These are phyloP conservation scores for Monotropa hypopitys DNA, from an alignment of 179 eudicot species.

Conservation along the genomic window DNA sequence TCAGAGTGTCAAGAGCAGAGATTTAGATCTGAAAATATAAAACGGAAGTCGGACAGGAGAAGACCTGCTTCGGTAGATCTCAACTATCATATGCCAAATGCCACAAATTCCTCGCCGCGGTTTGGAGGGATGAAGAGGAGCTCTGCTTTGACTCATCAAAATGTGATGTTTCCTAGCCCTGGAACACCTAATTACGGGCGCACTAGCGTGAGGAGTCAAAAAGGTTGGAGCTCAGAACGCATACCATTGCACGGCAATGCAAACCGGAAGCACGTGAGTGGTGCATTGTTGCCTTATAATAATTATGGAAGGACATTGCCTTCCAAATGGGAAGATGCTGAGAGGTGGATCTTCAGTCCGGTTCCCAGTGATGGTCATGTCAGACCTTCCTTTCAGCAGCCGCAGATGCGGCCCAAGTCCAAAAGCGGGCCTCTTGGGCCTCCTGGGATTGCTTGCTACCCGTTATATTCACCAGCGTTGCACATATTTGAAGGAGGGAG, in stretches of 20 bases:
- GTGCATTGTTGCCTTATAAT: conserved; percentile 41
- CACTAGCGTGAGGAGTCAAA: conserved; percentile 28
- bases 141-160: conserved; percentile 17
- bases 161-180: conserved; percentile 61
- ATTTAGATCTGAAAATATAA: conserved; percentile 46
- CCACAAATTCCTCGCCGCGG: conserved; percentile 47
- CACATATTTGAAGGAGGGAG: conserved; percentile 41
- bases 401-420: conserved; percentile 49
- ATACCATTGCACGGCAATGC: conserved; percentile 41
- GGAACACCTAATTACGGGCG: conserved; percentile 59
- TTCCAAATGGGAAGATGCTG: conserved; percentile 97
- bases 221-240: conserved; percentile 90
- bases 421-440: conserved; percentile 96
- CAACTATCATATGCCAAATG: conserved; percentile 27
- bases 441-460: conserved; percentile 47
- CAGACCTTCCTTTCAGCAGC: conserved; percentile 44
- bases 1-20: conserved; percentile 67
- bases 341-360: conserved; percentile 92
- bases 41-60: conserved; percentile 35
- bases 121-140: conserved; percentile 40
- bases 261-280: conserved; percentile 41
- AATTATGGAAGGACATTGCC: conserved; percentile 56
- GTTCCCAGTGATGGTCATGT: conserved; percentile 40
- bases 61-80: conserved; percentile 75
- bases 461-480: conserved; percentile 50